Base-by-base conservation (phyloP, 129 eudicot species). In the Gnaphalium uliginosum region DNA sequence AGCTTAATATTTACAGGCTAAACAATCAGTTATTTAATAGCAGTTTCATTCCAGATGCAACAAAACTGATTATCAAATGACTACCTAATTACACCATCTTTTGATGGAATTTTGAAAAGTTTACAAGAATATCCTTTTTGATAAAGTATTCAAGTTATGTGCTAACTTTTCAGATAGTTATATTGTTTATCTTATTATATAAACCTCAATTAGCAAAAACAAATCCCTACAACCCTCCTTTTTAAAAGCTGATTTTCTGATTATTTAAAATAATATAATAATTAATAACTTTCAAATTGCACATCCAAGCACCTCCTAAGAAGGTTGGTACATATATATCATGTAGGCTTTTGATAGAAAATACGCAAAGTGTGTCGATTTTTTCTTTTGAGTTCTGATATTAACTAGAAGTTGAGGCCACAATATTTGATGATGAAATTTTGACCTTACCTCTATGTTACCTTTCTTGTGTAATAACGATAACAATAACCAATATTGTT, bases 401-500 rank as follows among this genome's bases (percentile, higher is more conserved):
- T 22, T 8, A 62, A 62, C 39, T 15, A 26, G 33, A 18, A 27
- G 67, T 25, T 24, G 9, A 62, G 29, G 30, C 29, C 64, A 58
- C 29, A 29, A 60, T 60, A 24, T 43, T 23, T 59, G 27, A 59
- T 60, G 33, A 27, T 24, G 33, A 60, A 60, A 2, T 2, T 29
- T 29, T 29, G 32, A n/a, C 32, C 32, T 29, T 29, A 29, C 32
- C 32, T 29, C 32, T 29, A 58, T 58, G 33, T 5, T 63, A 2
- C 68, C 22, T 65, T 43, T 66, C 8, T 32, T 56, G 3, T 30
- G 27, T 79, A 3, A 19, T 54, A 39, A 29, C 54, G 14, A 14
- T 62, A 50, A 58, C 63, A 58, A 64, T 54, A 39, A 29, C 56
- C 71, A 26, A 53, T 33, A 19, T 60, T 50, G 50, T 84, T 62